phyloP scores from a whole-genome alignment of 2,329 filamentous ascomycete genomes.

The Corynespora cassiicola region DNA sequence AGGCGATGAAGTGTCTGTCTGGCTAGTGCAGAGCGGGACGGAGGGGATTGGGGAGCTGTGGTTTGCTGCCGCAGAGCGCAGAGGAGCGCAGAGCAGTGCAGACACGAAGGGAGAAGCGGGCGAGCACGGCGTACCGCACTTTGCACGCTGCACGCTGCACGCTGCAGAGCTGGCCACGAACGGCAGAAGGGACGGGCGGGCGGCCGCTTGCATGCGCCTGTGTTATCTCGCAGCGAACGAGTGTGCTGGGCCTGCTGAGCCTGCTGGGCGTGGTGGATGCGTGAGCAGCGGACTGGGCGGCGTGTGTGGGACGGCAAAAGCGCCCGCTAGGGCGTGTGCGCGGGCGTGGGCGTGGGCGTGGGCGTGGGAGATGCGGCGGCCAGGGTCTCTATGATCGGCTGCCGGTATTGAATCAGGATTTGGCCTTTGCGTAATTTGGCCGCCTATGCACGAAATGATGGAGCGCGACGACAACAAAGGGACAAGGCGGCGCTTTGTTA shows the following conservation, averaged over 20 bases:
- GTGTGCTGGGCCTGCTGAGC: too few species aligned
- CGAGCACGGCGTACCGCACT: too few species aligned
- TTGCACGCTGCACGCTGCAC: too few species aligned
- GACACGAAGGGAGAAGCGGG: slow-evolving; percentile 5
- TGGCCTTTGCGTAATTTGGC: slow-evolving; percentile 4
- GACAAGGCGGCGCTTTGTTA: not conserved
- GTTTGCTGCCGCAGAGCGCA: slow-evolving; percentile 6
- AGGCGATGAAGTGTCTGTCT: slow-evolving; percentile 2
- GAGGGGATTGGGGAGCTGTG: slow-evolving; percentile 2
- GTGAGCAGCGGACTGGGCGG: slow-evolving; percentile 8
- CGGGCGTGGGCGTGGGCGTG: too few species aligned
- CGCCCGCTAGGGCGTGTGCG: too few species aligned
- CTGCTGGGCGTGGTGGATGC: slow-evolving; percentile 1
- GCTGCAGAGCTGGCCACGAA: too few species aligned
- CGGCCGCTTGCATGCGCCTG: slow-evolving; percentile 18
- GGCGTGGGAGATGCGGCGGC: too few species aligned
- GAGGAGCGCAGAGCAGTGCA: slow-evolving; percentile 3
- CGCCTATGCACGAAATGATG: slow-evolving; percentile 14
- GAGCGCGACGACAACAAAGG: slow-evolving; percentile 6
- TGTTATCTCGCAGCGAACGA: slow-evolving; percentile 12
- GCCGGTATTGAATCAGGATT: slow-evolving; percentile 6
- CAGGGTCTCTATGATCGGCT: not conserved
- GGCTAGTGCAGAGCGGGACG: slow-evolving; percentile 3
- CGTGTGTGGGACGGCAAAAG: not conserved
- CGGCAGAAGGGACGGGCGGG: slow-evolving; percentile 2